Evolutionary conservation across 139 green algal genomes (phyloP), one percentile per base, ranked within the genome.

Genomic region (Axilococcus clingmanii): DNA sequence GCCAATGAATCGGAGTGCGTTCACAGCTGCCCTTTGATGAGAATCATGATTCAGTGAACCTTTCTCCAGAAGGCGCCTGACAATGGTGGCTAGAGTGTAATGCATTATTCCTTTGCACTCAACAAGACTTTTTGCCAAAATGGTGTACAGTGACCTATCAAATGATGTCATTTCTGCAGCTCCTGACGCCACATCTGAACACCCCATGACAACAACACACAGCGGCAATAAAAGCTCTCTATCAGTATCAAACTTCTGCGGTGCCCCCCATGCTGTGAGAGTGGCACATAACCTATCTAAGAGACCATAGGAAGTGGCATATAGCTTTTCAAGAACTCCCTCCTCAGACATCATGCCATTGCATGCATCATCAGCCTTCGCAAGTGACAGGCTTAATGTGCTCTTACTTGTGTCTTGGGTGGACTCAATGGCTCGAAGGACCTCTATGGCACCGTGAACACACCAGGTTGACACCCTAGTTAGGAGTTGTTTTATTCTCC

Each of bases 1-100:
- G 12, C 17, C 12, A 15, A 31, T 23, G 15, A 57, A 46, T 46
- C 49, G 32, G 3, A 57, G 19, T 20, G 49, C 49, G 33, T 57
- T 57, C 28, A 57, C 29, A 15, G 49, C 49, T 23, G 17, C 16
- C 22, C 16, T 24, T 30, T 57, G 30, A 46, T 46, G 22, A 14
- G 11, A 24, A 15, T 17, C 12, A n/a, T 57, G 35, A 14, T 30
- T 15, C 16, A 38, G n/a, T 11, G 35, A 38, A 24, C 30, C 24
- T 15, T 22, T 33, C 29, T 24, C 19, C 17, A 57, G 7, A 46
- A 44, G 43, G 20, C 49, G 25, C 7, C 49, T 33, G 19, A 57
- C 20, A 29, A 44, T n/a, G 12, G 49, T 43, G n/a, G 22, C 49
- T 31, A 57, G 29, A 20, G 33, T 35, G n/a, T n/a, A n/a, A n/a